phyloP scores from a whole-genome alignment of 2,329 filamentous ascomycete genomes.

The Trichophyton rubrum region DNA sequence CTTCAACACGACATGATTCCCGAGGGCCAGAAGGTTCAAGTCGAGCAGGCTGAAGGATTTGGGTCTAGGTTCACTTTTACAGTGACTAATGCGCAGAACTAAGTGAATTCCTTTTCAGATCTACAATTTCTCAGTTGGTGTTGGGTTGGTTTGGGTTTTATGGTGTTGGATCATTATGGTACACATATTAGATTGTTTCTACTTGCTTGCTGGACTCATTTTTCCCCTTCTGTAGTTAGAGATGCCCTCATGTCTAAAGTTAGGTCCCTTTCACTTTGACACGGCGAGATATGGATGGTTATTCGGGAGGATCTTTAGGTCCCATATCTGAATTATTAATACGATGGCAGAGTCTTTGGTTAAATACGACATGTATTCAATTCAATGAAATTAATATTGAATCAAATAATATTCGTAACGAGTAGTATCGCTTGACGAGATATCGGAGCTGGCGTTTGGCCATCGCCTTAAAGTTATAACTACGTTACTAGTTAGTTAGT shows the following conservation, averaged over 20 bases:
- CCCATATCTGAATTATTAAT: no score
- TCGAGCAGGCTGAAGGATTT: constrained; percentile 39
- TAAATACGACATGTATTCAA: no score
- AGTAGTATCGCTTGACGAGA: no score
- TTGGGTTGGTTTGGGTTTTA: background rate
- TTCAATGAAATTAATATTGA: no score
- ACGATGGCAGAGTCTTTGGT: no score
- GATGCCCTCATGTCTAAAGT: background rate
- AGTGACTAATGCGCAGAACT: constrained; percentile 15
- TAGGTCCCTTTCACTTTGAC: background rate
- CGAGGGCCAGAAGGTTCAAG: constrained; percentile 48
- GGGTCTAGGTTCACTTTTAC: constrained; percentile 34
- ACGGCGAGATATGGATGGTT: background rate
- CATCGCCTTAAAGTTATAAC: no score
- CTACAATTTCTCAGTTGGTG: background rate
- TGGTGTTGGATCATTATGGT: background rate
- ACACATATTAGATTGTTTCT: background rate
- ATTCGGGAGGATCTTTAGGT: background rate
- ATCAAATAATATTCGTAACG: no score
- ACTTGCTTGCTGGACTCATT: background rate
- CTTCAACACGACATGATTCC: constrained; percentile 73
- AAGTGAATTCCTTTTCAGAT: background rate
- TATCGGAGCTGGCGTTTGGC: no score
- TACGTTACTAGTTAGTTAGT: no score
- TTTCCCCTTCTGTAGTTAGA: background rate